Evolutionary conservation across 352 stramenopile genomes (phyloP), one percentile per base, ranked within the genome.

Genomic region (Pythium phragmitis): DNA sequence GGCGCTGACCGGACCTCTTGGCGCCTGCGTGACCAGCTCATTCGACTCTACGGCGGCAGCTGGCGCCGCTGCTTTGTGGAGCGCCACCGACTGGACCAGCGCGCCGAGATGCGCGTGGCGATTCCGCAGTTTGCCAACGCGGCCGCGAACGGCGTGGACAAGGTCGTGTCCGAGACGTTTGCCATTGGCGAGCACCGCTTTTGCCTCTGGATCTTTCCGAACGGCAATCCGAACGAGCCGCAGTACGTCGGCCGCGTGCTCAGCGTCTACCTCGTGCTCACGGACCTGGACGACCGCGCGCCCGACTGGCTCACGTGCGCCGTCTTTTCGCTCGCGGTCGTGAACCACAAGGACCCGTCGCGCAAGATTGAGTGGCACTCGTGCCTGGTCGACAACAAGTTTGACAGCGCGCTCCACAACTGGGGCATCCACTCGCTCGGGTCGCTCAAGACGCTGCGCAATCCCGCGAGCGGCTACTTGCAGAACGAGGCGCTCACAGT

Each of bases 351-450:
- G 17, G 71, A 85, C 47, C 57, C 75, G 7, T 42, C 34, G 4
- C 80, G 84, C 46, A 69, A 65, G 43, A 85, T 94, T 36, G 80
- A 88, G 54, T 94, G 85, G 82, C 85, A 94, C 64, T 92, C 85
- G 56, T 91, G 80, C 63, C 69, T 94, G 9, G 74, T 77, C 12
- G 85, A 94, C 73, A 94, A 92, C 75, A 91, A 91, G 60, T 94
- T 94, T 49, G 73, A 90, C 70, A 67, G 53, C 17, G 57, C 84
- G 37, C 72, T 94, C 19, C 88, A 88, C 70, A 92, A 92, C 63
- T 94, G 85, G 83, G 83, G 81, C 33, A 85, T 94, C 26, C 85
- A 94, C 55, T 91, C 83, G 19, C 73, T 92, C 3, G 82, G 84
- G 4, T 72, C 77, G 7, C 73, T 92, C 14, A 66, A 68, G 21